phyloP scores from a whole-genome alignment of 2,329 filamentous ascomycete genomes.

The Ophiostoma perfectum region DNA sequence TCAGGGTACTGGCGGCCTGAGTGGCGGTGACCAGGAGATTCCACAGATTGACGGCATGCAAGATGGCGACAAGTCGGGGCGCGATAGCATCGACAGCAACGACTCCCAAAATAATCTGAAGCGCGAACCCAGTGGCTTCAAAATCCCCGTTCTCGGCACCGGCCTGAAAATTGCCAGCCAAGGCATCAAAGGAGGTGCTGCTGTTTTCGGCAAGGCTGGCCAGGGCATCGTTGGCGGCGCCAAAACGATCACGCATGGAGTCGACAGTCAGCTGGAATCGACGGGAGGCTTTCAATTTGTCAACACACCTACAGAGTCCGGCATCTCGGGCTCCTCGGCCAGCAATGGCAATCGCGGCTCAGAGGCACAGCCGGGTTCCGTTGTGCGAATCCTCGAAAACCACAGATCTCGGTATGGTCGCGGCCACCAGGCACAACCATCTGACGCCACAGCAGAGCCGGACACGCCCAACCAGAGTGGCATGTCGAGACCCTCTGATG shows the following conservation, averaged over 20 bases:
- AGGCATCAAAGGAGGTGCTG: constrained; percentile 45
- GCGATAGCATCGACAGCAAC: constrained; percentile 22
- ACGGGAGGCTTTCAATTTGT: constrained; percentile 50
- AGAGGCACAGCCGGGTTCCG: constrained; percentile 21
- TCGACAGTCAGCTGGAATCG: constrained; percentile 49
- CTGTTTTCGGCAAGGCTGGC: constrained; percentile 40
- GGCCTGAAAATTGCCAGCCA: constrained; percentile 45
- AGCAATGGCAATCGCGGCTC: constrained; percentile 25
- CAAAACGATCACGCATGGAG: constrained; percentile 44
- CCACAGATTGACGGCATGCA: constrained; percentile 43
- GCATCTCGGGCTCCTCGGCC: constrained; percentile 8
- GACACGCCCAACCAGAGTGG: not conserved
- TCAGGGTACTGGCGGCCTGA: constrained; percentile 44
- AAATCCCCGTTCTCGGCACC: constrained; percentile 33
- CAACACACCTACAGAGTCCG: constrained; percentile 10
- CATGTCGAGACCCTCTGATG: constrained; percentile 33
- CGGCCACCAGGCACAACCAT: not conserved
- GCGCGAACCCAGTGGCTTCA: constrained; percentile 25
- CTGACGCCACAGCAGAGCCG: constrained; percentile 10
- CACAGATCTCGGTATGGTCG: not conserved
- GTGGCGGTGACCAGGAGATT: constrained; percentile 48
- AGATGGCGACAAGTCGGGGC: constrained; percentile 19
- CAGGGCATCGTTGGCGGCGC: constrained; percentile 42
- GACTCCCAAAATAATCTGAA: constrained; percentile 13
- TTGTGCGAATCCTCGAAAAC: constrained; percentile 30